Percentiles rank a stretch among this genome's conserved stretches.
Conservation (phyloP, 352 stramenopile genomes). For the Globisporangium polare region DNA sequence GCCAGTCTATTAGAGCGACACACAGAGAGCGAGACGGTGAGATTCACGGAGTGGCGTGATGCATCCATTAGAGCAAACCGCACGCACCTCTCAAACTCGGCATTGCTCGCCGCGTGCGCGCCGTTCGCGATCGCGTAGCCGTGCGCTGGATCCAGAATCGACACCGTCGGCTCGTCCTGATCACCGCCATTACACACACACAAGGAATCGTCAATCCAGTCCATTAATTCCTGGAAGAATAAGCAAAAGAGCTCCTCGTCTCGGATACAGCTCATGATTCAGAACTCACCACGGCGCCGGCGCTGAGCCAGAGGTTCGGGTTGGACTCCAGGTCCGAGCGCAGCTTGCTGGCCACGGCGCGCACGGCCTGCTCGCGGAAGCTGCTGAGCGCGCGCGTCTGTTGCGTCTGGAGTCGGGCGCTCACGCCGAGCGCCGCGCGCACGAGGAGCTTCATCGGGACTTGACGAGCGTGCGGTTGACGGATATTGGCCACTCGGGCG, state of each 20-base stretch:
- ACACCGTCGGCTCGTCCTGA: conserved; percentile 81
- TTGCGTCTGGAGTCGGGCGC: neutral
- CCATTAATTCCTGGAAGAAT: conserved; percentile 1
- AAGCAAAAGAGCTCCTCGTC: neutral
- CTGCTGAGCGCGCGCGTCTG: conserved; percentile 38
- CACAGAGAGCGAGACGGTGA: neutral
- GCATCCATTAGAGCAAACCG: neutral
- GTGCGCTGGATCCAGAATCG: conserved; percentile 65
- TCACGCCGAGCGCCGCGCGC: conserved; percentile 1
- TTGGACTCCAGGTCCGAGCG: conserved; percentile 72
- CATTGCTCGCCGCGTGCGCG: conserved; percentile 31
- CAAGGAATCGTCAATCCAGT: neutral
- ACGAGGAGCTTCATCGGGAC: conserved; percentile 4
- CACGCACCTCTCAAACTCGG: conserved; percentile 44
- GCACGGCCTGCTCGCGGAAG: conserved; percentile 58
- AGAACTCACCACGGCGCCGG: conserved; percentile 59
- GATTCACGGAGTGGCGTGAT: too few species aligned
- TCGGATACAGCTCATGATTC: neutral
- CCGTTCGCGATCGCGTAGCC: conserved; percentile 51
- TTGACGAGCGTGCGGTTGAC: conserved; percentile 2
- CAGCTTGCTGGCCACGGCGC: conserved; percentile 54
- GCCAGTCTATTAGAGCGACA: neutral
- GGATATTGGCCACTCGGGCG: conserved; percentile 4
- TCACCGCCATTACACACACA: neutral
- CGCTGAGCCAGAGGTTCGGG: conserved; percentile 79